Conservation (phyloP, 78 protist genomes). For the Dictyostelium firmibasis region DNA sequence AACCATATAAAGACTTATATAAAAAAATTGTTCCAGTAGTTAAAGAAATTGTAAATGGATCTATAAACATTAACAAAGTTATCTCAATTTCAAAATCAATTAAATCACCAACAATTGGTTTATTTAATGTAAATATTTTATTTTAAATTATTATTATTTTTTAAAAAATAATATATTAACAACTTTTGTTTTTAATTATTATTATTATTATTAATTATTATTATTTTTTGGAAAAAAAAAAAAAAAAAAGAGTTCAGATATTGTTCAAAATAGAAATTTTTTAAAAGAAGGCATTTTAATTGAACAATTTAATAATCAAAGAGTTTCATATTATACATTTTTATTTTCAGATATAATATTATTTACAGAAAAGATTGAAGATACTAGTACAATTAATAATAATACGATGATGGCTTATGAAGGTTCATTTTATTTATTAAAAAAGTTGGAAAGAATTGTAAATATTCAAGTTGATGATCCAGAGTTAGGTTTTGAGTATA, state of each 20-base stretch:
- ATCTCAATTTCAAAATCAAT: conserved; percentile 74
- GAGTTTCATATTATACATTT: conserved; percentile 58
- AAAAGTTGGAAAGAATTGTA: conserved; percentile 54
- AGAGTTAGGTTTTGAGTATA: conserved; percentile 67
- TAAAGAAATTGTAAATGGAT: conserved; percentile 38
- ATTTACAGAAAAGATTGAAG: conserved; percentile 69
- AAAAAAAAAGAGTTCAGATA: conserved; percentile 13
- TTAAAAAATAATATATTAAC: not conserved
- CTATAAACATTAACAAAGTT: conserved; percentile 45
- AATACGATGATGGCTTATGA: conserved; percentile 34
- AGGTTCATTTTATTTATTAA: conserved; percentile 45
- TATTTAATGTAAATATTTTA: conserved; percentile 41
- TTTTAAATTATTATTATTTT: not conserved
- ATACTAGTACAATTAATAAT: conserved; percentile 14
- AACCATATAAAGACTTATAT: conserved; percentile 11
- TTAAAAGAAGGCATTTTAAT: conserved; percentile 65
- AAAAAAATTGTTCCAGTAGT: conserved; percentile 24
- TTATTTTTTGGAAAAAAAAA: not conserved
- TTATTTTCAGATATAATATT: conserved; percentile 58
- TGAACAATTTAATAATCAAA: conserved; percentile 69
- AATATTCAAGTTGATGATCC: conserved; percentile 61
- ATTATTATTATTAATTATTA: not conserved
- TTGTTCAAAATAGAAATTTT: conserved; percentile 35
- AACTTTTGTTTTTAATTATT: not conserved
- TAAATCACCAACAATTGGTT: conserved; percentile 59